Evolutionary conservation across 1,284 basidiomycete species (phyloP), one percentile per base, ranked within the genome.

Genomic region (Leccinum subrobustum): DNA sequence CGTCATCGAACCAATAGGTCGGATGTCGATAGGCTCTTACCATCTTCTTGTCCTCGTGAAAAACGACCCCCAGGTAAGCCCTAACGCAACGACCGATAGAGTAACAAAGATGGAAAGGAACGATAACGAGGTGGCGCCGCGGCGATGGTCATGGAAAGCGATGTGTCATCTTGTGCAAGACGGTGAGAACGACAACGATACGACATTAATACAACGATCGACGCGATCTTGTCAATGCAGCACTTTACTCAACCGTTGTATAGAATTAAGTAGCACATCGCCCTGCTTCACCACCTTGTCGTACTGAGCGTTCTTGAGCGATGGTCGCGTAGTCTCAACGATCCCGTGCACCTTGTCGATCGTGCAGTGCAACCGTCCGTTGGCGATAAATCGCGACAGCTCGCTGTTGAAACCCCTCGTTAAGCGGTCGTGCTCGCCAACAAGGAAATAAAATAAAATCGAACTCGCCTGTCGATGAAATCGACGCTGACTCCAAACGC

Each of bases 261-360:
- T 82, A 60, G 85, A 83, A 70, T 89, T 96, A 59, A 98, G 78
- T 60, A 98, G 76, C n/a, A 93, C 77, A 75, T 98, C 96, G 2
- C 93, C 92, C 74, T 93, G 89, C 76, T 91, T 88, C 67, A 95
- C 82, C 69, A 98, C 91, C 56, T 90, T 89, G 70, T 95, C 93
- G 73, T 98, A 98, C 70, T 95, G 89, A 51, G 89, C 88, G 60
- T 90, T 93, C 83, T 98, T 97, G 33, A 87, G 75, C 6, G 87
- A 85, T 12, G 94, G 91, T 61, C 95, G 82, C 58, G 93, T 95
- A n/a, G 96, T 98, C 77, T 96, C 93, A 11, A 98, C 95, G 31
- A 98, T 85, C 0, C 95, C 94, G 61, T 91, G 83, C 33, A 98
- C 96, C 73, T 95, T 95, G 81, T 98, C 96, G 65, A 99, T 98